Conservation (phyloP, 352 stramenopile genomes). For the Phytophthora fragariaefolia region DNA sequence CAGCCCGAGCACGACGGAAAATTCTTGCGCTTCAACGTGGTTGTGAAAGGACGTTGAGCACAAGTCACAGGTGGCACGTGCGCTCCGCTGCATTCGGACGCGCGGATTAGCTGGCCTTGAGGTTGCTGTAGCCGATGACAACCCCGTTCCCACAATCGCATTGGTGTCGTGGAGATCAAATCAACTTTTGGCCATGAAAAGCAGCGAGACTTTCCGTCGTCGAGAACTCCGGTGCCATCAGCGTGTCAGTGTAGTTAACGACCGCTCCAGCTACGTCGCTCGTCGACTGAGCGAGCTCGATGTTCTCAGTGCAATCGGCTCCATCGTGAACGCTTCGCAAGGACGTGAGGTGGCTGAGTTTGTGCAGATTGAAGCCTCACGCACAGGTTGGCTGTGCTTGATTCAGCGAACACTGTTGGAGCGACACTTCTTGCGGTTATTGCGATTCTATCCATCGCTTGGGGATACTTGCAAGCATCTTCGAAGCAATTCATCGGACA, state of each 20-base stretch:
- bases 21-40: conserved; percentile 32
- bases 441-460: conserved; percentile 24
- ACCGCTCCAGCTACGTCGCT: conserved; percentile 25
- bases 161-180: conserved; percentile 1
- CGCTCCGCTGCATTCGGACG: conserved; percentile 13
- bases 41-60: conserved; percentile 19
- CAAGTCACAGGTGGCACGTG: conserved; percentile 23
- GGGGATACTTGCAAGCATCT: conserved; percentile 13
- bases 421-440: conserved; percentile 13
- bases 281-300: conserved; percentile 23
- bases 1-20: conserved; percentile 17
- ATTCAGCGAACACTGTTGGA: conserved; percentile 17
- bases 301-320: conserved; percentile 12
- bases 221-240: conserved; percentile 19
- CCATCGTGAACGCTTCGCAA: conserved; percentile 11
- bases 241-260: conserved; percentile 9
- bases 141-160: conserved; percentile 12
- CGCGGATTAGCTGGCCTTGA: not conserved
- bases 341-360: conserved; percentile 11
- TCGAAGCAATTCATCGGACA: not conserved
- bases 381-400: conserved; percentile 4
- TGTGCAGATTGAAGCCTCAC: conserved; percentile 14
- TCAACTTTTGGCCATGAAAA: conserved; percentile 6
- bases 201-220: conserved; percentile 12
- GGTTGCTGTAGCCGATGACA: not conserved